Conservation (phyloP, 148 eudicot species). For the Limonium bicolor region DNA sequence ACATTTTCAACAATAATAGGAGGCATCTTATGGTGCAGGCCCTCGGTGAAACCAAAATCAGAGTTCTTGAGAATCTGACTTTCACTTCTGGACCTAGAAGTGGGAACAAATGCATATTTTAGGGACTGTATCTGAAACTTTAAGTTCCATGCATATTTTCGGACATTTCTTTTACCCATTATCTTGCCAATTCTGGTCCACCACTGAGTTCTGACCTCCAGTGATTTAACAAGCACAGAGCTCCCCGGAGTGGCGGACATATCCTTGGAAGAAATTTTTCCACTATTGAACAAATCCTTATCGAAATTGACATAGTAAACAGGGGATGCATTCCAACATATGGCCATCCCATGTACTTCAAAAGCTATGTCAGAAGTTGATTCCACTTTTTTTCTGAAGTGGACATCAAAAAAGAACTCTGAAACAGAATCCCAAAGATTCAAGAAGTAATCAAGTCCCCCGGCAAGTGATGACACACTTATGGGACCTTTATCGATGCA, state of each 20-base stretch:
- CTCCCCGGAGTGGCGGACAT: constrained; percentile 14
- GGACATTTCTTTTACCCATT: constrained; percentile 36
- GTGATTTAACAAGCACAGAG: constrained; percentile 18
- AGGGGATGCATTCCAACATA: constrained; percentile 85
- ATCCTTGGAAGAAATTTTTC: constrained; percentile 5
- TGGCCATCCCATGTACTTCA: constrained; percentile 79
- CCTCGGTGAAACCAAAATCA: constrained; percentile 47
- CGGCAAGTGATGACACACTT: constrained; percentile 38
- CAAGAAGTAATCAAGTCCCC: constrained; percentile 67
- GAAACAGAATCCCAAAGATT: constrained; percentile 57
- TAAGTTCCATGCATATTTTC: constrained; percentile 73
- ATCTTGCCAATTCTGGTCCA: constrained; percentile 58
- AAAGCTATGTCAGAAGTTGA: constrained; percentile 32
- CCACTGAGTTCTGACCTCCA: constrained; percentile 35
- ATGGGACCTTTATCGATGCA: constrained; percentile 48
- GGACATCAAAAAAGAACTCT: constrained; percentile 75
- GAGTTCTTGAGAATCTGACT: constrained; percentile 29
- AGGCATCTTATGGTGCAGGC: constrained; percentile 37
- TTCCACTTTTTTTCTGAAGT: constrained; percentile 64
- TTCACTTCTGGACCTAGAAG: constrained; percentile 41
- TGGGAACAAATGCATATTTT: constrained; percentile 53
- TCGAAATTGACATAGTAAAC: constrained; percentile 75
- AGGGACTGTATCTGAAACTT: constrained; percentile 73
- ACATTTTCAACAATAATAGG: constrained; percentile 31
- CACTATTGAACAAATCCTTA: constrained; percentile 41